phyloP scores from a whole-genome alignment of 352 stramenopile species.

The Saprolegnia diclina region DNA sequence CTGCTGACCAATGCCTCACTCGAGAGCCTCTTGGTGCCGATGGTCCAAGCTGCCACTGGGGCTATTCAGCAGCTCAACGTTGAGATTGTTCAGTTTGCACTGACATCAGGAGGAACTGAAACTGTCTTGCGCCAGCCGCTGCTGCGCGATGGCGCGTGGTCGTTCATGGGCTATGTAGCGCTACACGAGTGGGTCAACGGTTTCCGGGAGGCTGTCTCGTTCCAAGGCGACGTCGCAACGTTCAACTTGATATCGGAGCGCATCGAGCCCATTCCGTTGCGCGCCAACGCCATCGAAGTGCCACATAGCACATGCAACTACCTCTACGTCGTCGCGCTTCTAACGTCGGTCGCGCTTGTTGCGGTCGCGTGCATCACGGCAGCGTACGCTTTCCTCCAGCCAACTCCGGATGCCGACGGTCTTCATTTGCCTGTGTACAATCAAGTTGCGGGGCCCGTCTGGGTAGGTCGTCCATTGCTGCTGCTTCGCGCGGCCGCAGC shows the following conservation, averaged over 20 bases:
- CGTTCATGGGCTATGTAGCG: neutral
- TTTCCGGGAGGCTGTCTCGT: neutral
- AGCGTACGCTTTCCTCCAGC: neutral
- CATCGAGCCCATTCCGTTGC: neutral
- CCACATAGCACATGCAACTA: constrained; percentile 13
- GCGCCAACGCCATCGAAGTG: neutral
- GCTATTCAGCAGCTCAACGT: neutral
- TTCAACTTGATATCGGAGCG: neutral
- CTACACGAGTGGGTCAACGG: neutral
- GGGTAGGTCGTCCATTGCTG: neutral
- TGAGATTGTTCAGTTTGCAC: neutral
- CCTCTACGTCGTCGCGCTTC: neutral
- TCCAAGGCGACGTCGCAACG: neutral
- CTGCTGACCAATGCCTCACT: neutral
- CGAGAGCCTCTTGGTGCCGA: neutral
- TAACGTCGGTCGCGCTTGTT: neutral
- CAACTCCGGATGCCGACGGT: neutral
- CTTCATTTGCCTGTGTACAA: constrained; percentile 10
- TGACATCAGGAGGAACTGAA: neutral
- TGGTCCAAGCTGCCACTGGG: neutral
- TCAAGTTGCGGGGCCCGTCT: constrained; percentile 1
- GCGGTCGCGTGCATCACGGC: neutral
- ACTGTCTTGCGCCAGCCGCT: neutral
- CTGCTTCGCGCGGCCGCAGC: neutral
- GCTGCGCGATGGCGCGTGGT: neutral